Evolutionary conservation across 495 filamentous ascomycete species (phyloP), one percentile per base, ranked within the genome.

Genomic region (Neurospora sp.): DNA sequence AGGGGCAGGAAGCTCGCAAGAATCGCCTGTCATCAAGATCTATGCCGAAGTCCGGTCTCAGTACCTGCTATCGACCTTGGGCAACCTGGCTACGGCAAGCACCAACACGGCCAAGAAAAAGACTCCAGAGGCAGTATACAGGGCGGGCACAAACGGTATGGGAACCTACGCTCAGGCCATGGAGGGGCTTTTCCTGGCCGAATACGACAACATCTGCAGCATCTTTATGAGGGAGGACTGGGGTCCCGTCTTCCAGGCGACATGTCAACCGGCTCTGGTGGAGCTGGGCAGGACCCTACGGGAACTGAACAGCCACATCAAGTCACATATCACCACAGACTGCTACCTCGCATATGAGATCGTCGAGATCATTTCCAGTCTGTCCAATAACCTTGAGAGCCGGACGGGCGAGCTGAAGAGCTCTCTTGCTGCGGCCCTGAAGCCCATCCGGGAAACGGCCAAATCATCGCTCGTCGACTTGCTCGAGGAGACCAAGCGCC

Each of bases 281-380:
- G 93, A 97, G 74, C 91, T 98, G 78, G 89, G 92, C 37, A 90
- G 93, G 77, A 98, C 96, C 0, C 82, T 99, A 38, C 89, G 90
- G 14, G 96, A 98, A 76, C 85, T 99, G 35, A 97, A 98, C 80
- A 86, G 88, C 42, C 94, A 97, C 79, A 94, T 98, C 80, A 92
- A 92, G 79, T 80, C 88, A 39, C 94, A 97, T 78, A 84, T 98
- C 48, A 90, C 89, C 77, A 98, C 94, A 1, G 96, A 99, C 82
- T 97, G 96, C 83, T 99, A 92, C 79, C 87, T 99, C 35, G 94
- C 94, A 5, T 99, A 96, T 79, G 96, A 99, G 79, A 94, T 98
- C 71, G 92, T 97, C 62, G 95, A 97, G 76, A 93, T 97, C 73
- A 92, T 99, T 54, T 92, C 92, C 4, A 86, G 86, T 41, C 87